A percentile compares a stretch with the other conserved stretches of the same genome.
Evolutionary conservation across 306 rosid genomes (phyloP).

Genomic region (Biancaea sappan): DNA sequence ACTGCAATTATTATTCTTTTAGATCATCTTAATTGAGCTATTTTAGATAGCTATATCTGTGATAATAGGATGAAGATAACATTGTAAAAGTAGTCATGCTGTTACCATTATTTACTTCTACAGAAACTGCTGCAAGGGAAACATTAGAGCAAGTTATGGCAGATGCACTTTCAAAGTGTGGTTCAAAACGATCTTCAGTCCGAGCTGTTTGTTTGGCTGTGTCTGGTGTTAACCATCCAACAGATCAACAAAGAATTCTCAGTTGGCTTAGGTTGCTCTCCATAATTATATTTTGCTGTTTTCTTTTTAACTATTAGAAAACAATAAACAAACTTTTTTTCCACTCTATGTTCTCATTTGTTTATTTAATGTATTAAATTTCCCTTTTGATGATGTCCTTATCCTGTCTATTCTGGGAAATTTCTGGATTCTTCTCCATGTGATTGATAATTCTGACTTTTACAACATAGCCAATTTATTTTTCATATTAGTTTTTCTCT

Average conservation of each 20-base stretch:
- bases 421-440: neutral
- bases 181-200: slow-evolving; percentile 78
- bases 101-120: slow-evolving; percentile 33
- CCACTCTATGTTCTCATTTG: neutral
- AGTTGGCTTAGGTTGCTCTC: slow-evolving; percentile 78
- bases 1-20: neutral
- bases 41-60: slow-evolving; percentile 11
- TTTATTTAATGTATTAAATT: neutral
- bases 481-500: neutral
- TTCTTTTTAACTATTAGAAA: slow-evolving; percentile 19
- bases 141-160: slow-evolving; percentile 91
- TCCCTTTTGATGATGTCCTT: neutral
- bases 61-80: slow-evolving; percentile 29
- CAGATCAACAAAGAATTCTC: slow-evolving; percentile 78
- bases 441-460: slow-evolving; percentile 7
- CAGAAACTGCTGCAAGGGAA: slow-evolving; percentile 89
- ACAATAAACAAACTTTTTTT: neutral
- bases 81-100: slow-evolving; percentile 5
- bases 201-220: slow-evolving; percentile 94
- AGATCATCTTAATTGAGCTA: neutral
- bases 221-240: slow-evolving; percentile 91
- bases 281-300: slow-evolving; percentile 15
- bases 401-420: neutral
- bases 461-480: slow-evolving; percentile 10
- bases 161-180: slow-evolving; percentile 72